These are phyloP conservation scores for Boletus speciosus DNA, from an alignment of 768 basidiomycete species.

Conservation along the genomic window DNA sequence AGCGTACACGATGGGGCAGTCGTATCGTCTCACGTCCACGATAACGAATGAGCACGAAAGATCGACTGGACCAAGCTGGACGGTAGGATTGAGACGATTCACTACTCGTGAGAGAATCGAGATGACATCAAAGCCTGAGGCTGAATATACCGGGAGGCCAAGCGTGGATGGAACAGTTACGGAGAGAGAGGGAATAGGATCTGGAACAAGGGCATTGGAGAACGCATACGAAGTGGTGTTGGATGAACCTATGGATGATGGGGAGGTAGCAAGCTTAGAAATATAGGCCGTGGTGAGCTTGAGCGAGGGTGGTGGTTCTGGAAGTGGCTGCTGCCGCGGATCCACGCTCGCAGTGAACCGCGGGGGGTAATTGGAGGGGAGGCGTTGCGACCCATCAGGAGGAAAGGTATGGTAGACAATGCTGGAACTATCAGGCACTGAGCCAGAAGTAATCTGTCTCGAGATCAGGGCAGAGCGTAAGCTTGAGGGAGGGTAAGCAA, in stretches of 20 bases:
- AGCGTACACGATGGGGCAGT: conserved; percentile 88
- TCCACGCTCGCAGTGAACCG: conserved; percentile 2
- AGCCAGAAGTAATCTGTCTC: conserved; percentile 6
- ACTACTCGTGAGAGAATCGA: conserved; percentile 77
- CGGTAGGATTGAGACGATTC: conserved; percentile 65
- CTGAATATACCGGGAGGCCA: conserved; percentile 71
- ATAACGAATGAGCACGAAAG: conserved; percentile 90
- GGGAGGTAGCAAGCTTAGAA: conserved; percentile 3
- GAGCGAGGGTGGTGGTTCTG: conserved; percentile 1
- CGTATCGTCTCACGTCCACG: conserved; percentile 76
- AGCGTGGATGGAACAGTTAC: conserved; percentile 32
- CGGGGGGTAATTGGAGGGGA: background rate
- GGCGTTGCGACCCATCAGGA: background rate
- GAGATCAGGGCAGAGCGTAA: conserved; percentile 21
- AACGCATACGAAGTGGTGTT: conserved; percentile 2
- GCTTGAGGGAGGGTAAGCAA: conserved; percentile 20
- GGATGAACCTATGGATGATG: conserved; percentile 3
- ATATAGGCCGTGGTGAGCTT: conserved; percentile 1
- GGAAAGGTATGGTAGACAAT: background rate
- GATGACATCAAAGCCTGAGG: conserved; percentile 88
- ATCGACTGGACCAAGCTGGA: conserved; percentile 88
- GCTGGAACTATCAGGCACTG: background rate
- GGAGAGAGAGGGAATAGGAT: background rate
- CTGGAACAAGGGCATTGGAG: background rate
- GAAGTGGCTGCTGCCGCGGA: conserved; percentile 4